Evolutionary conservation across 352 stramenopile species (phyloP), one percentile per base, ranked within the genome.

Genomic region (Pythium phragmiticola): DNA sequence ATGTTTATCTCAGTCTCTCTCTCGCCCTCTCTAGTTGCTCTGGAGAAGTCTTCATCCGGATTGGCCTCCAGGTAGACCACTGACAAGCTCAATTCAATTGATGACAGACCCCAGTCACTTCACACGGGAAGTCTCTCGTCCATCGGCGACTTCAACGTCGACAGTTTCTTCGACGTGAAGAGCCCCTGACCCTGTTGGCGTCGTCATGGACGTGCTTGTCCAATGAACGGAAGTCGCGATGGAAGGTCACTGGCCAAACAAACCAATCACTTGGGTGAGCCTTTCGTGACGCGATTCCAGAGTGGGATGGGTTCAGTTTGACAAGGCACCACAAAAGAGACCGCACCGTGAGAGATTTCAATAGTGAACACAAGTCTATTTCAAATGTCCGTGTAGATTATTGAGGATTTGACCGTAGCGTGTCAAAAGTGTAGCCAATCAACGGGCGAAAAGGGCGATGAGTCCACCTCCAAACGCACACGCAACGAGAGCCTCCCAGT

Each of bases 351-450:
- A 41, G 39, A 50, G 41, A 23, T 45, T 30, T 39, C 11, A 16
- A 26, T 59, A 21, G 13, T 30, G 9, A 33, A 26, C 39, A 12
- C 0, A 21, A 16, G 23, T 12, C 26, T 21, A 39, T 41, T 9
- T 14, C 34, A n/a, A 12, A 17, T 0, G 16, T 0, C 16, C 7
- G 21, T 39, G 21, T 14, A 60, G 5, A 60, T 19, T 60, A 30
- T 60, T 60, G 54, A 9, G 23, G 3, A 19, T 33, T 4, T 16
- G 16, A 42, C 39, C 51, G 2, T 13, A 12, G 2, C 19, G 14
- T 21, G 16, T 41, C 17, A 30, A 63, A 63, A 56, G 57, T 63
- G 57, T 63, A 63, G 57, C 57, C 57, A 63, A 63, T 63, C 57
- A 63, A 33, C 36, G 21, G 36, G 3, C 28, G 42, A 16, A 46